Evolutionary conservation across 352 stramenopile species (phyloP), one percentile per base, ranked within the genome.

Genomic region (Pythium chondricola): DNA sequence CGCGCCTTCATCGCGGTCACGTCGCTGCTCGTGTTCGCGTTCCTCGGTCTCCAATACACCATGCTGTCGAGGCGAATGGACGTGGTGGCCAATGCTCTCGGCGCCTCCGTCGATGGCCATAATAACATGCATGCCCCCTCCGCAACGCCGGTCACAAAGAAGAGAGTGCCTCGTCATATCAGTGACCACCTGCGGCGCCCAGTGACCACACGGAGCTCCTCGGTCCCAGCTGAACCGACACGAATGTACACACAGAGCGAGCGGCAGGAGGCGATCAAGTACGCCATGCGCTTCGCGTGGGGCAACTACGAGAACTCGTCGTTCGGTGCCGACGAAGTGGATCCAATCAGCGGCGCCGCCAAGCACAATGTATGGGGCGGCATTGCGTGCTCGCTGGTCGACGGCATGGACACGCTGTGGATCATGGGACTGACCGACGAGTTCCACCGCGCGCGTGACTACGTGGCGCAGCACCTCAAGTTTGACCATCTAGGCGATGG

Each of bases 361-460:
- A 59, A 58, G 14, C 69, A 95, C 42, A 77, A 95, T 22, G 78
- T 88, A 10, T 98, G 89, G 87, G 93, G 93, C 9, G 75, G 71
- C 46, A 93, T 97, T 35, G 85, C 85, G 1, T 81, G 91, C 20
- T 97, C 89, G 18, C 52, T 98, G 18, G 85, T 99, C 7, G 95
- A 99, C 67, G 75, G 74, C 10, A 74, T 99, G 36, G 96, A 99
- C 65, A 99, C 96, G 56, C 72, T 99, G 10, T 98, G 87, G 80
- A 76, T 99, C 43, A 98, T 99, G 95, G 92, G 73, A n/a, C 48
- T 84, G 21, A 74, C 91, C 48, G 84, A 96, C 14, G 94, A 98
- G 55, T 98, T 98, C 53, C 52, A 71, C 17, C 74, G 95, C 37
- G 93, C 88, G 1, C 66, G 74, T 31, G 73, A 97, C 20, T 98